Percentiles rank a stretch among this genome's conserved stretches.
Evolutionary conservation across 2,329 filamentous ascomycete species (phyloP).

Genomic region (Verticillium isaacii): DNA sequence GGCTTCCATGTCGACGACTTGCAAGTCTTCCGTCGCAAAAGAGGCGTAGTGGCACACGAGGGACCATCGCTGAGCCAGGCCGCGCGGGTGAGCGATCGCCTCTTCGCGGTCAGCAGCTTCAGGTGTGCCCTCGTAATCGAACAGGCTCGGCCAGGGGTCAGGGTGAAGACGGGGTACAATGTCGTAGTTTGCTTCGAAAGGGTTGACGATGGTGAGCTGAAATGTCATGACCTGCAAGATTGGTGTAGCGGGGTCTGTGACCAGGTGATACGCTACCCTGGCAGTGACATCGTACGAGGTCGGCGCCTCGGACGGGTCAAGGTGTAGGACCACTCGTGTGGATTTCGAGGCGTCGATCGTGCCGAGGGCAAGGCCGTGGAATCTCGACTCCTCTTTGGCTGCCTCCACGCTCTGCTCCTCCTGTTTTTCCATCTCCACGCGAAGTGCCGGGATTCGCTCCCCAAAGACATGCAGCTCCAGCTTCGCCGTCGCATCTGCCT

Average conservation of each 20-base stretch:
- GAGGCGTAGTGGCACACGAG: slow-evolving; percentile 71
- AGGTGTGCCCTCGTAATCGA: slow-evolving; percentile 53
- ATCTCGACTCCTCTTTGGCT: slow-evolving; percentile 34
- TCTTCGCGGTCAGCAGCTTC: slow-evolving; percentile 26
- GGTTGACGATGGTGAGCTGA: slow-evolving; percentile 68
- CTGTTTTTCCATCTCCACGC: slow-evolving; percentile 30
- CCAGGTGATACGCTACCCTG: slow-evolving; percentile 71
- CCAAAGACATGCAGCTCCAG: slow-evolving; percentile 67
- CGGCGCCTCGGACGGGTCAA: slow-evolving; percentile 44
- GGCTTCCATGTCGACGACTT: slow-evolving; percentile 58
- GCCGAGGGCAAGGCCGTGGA: slow-evolving; percentile 38
- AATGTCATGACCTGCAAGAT: slow-evolving; percentile 69
- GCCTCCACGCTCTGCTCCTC: slow-evolving; percentile 24
- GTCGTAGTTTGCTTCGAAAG: slow-evolving; percentile 91
- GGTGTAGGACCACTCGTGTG: slow-evolving; percentile 38
- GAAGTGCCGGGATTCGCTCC: slow-evolving; percentile 42
- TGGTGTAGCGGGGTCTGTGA: slow-evolving; percentile 74
- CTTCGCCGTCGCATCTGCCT: slow-evolving; percentile 67
- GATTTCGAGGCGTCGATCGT: slow-evolving; percentile 42
- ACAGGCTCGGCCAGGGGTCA: slow-evolving; percentile 83
- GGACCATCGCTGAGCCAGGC: slow-evolving; percentile 77
- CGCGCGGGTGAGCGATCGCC: slow-evolving; percentile 32
- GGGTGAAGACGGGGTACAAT: slow-evolving; percentile 73
- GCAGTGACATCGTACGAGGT: slow-evolving; percentile 65
- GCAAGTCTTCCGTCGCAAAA: slow-evolving; percentile 68